Base-by-base conservation (phyloP, 2,329 filamentous ascomycete species). In the Graphilbum fragrans region DNA sequence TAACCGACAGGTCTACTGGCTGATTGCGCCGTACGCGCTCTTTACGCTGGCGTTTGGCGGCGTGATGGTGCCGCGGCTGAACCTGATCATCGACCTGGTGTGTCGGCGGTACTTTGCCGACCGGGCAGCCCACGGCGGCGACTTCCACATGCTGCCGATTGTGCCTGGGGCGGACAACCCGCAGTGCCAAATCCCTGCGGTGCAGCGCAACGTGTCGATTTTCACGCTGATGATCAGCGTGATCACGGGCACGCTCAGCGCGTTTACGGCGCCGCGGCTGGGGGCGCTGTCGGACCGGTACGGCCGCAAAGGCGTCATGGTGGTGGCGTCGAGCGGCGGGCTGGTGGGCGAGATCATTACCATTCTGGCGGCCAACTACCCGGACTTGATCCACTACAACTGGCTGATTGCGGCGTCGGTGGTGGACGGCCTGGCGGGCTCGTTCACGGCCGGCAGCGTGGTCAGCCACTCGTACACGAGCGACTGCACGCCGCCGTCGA, bases 41-140 rank as follows among this genome's bases (percentile, higher is more conserved):
- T 90, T 86, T 55, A 86, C 86, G 0, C 66, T 93, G 41, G 87
- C 88, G 0, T 90, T 92, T 58, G 92, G 90, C 25, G 86, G 86
- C 43, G 74, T 85, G 7, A 67, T 92, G 8, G 85, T 95, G 9
- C 88, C 90, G 10, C 92, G 83, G 58, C 69, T 94, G 47, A 94
- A 94, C 54, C 64, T 95, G 61, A 86, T 94, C 47, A 70, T 94
- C 46, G 73, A 80, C 44, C 69, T 98, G 22, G 76, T 96, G 40
- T 98, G 92, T 59, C 75, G 78, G 47, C 72, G 83, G 46, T 93
- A 94, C 59, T 82, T 92, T 49, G 71, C 79, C 20, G 82, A 93
- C 51, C 56, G 69, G 4, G 17, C n/a, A 8, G 32, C 4, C 4
- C 50, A 60, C 9, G 69, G 85, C 47, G 79, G 81, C 1, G 64